A percentile compares a stretch with the other conserved stretches of the same genome.
Evolutionary conservation across 345 rosid genomes (phyloP).

Genomic region (Excoecaria agallocha): DNA sequence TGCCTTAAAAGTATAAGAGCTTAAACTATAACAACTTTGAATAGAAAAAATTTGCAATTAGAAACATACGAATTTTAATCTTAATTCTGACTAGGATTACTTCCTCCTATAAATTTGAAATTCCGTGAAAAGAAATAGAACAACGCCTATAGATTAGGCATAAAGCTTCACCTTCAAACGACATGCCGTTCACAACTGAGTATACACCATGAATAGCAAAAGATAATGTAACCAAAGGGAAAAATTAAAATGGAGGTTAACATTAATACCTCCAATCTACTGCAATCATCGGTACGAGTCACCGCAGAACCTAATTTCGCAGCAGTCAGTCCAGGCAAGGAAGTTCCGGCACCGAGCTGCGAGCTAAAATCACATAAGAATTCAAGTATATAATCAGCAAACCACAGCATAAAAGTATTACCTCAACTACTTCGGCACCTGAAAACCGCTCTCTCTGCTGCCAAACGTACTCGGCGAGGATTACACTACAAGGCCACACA

Average conservation of each 20-base stretch:
- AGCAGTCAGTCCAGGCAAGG: conserved; percentile 73
- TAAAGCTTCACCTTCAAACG: neutral
- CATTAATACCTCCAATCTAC: conserved; percentile 50
- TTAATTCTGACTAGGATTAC: too few relatives aligned
- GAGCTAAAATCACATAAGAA: conserved; percentile 1
- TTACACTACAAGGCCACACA: conserved; percentile 83
- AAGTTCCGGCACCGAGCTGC: conserved; percentile 84
- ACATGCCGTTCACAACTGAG: neutral
- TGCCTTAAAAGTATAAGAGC: too few relatives aligned
- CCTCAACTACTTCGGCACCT: conserved; percentile 61
- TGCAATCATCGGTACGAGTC: conserved; percentile 63
- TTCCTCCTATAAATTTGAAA: too few relatives aligned
- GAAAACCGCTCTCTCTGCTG: conserved; percentile 67
- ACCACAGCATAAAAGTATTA: neutral
- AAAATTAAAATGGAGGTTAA: neutral
- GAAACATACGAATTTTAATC: too few relatives aligned
- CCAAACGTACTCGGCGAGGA: conserved; percentile 92
- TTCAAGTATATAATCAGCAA: neutral
- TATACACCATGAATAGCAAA: neutral
- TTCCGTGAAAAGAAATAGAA: too few relatives aligned
- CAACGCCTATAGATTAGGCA: neutral
- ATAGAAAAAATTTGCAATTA: too few relatives aligned
- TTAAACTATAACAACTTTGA: too few relatives aligned
- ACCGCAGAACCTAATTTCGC: conserved; percentile 76
- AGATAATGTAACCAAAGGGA: neutral